Conservation (phyloP, 2,329 filamentous ascomycete genomes). For the Neophaeococcomyces aloes region DNA sequence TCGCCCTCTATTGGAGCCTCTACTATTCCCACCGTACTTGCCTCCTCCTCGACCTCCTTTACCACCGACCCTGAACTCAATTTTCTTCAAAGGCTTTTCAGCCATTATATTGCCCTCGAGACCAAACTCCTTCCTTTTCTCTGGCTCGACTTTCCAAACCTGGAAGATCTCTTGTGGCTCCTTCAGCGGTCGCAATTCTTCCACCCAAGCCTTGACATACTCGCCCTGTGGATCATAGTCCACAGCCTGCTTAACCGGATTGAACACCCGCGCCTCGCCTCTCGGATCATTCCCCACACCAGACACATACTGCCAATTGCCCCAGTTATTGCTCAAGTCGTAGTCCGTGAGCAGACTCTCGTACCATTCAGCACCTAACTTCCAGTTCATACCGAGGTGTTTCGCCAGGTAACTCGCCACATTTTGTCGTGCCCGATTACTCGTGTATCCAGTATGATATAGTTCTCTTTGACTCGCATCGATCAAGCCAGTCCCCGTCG, state of each 20-base stretch:
- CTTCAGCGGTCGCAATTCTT: constrained; percentile 50
- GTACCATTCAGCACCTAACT: constrained; percentile 73
- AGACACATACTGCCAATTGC: constrained; percentile 72
- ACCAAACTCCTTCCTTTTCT: constrained; percentile 47
- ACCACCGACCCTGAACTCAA: constrained; percentile 50
- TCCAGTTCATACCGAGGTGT: constrained; percentile 67
- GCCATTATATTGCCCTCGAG: constrained; percentile 54
- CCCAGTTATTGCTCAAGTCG: constrained; percentile 67
- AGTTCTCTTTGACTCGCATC: constrained; percentile 69
- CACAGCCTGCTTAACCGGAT: constrained; percentile 68
- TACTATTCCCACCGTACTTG: constrained; percentile 18
- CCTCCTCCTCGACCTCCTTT: constrained; percentile 29
- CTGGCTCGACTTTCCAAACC: constrained; percentile 52
- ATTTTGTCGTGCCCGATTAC: constrained; percentile 65
- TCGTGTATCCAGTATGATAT: constrained; percentile 65
- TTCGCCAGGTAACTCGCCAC: constrained; percentile 65
- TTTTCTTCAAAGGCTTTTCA: constrained; percentile 54
- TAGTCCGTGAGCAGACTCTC: constrained; percentile 66
- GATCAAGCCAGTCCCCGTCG: constrained; percentile 65
- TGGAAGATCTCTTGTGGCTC: constrained; percentile 51
- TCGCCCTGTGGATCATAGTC: constrained; percentile 62
- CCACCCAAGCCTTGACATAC: constrained; percentile 64
- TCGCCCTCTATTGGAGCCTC: constrained; percentile 13
- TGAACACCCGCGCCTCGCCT: constrained; percentile 63
- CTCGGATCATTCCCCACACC: constrained; percentile 72